Conservation (phyloP, 23 red algal species). For the Rhodosorus marinus region DNA sequence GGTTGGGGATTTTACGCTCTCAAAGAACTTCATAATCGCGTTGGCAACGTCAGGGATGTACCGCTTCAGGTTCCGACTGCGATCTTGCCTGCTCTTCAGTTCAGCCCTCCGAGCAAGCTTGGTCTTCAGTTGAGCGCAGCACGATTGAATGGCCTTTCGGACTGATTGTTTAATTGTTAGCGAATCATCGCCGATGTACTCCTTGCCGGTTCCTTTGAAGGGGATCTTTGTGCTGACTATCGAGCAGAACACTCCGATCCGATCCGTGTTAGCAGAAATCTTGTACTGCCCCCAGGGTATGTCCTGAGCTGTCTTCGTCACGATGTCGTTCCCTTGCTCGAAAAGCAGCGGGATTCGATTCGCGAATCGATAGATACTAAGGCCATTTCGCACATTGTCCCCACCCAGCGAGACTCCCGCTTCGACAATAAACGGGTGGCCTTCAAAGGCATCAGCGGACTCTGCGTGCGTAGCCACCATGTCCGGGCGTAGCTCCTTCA, state of each 20-base stretch:
- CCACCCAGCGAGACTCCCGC: slow-evolving; percentile 58
- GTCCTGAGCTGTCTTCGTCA: slow-evolving; percentile 45
- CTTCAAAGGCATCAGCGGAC: slow-evolving; percentile 65
- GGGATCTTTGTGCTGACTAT: slow-evolving; percentile 73
- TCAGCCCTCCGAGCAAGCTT: slow-evolving; percentile 41
- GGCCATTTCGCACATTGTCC: slow-evolving; percentile 41
- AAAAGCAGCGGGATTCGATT: slow-evolving; percentile 88
- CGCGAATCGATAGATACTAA: slow-evolving; percentile 69
- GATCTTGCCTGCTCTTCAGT: slow-evolving; percentile 25
- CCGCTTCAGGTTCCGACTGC: slow-evolving; percentile 32
- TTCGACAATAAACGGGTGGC: slow-evolving; percentile 86
- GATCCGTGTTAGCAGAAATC: slow-evolving; percentile 51
- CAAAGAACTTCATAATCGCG: slow-evolving; percentile 28
- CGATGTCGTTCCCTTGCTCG: slow-evolving; percentile 82
- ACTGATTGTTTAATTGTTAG: slow-evolving; percentile 43
- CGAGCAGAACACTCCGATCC: slow-evolving; percentile 61
- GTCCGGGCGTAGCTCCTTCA: slow-evolving; percentile 58
- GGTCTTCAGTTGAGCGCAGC: slow-evolving; percentile 59
- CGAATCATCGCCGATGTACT: slow-evolving; percentile 90
- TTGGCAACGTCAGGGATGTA: slow-evolving; percentile 63
- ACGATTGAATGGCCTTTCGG: slow-evolving; percentile 56
- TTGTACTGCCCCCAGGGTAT: slow-evolving; percentile 82
- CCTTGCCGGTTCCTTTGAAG: slow-evolving; percentile 90
- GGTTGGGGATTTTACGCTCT: too few relatives aligned
- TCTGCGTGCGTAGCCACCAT: slow-evolving; percentile 74